A percentile compares a stretch with the other conserved stretches of the same genome.
phyloP scores from a whole-genome alignment of 2,329 filamentous ascomycete species.

The Monosporascus sp. region DNA sequence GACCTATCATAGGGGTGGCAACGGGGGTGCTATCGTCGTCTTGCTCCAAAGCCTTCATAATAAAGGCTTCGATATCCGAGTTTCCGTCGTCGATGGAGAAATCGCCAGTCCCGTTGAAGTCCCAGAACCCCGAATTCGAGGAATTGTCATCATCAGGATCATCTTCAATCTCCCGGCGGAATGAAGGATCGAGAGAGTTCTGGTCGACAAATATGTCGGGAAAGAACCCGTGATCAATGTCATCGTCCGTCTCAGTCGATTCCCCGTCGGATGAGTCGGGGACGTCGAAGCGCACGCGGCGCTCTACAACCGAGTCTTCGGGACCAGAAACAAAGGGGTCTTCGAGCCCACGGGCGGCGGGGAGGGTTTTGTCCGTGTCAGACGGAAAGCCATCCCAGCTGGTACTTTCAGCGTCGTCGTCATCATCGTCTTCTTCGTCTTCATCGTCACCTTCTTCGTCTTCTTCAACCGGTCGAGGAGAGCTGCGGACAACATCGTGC shows the following conservation, averaged over 20 bases:
- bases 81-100: slow-evolving; percentile 23
- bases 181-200: slow-evolving; percentile 63
- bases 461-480: slow-evolving; percentile 47
- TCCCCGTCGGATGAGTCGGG: slow-evolving; percentile 63
- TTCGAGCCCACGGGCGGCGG: slow-evolving; percentile 28
- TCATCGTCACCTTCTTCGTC: slow-evolving; percentile 34
- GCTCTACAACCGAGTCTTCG: slow-evolving; percentile 33
- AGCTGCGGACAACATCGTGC: slow-evolving; percentile 30
- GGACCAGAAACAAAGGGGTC: slow-evolving; percentile 26
- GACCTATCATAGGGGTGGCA: slow-evolving; percentile 34
- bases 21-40: slow-evolving; percentile 36
- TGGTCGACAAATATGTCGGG: slow-evolving; percentile 76
- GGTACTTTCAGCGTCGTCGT: slow-evolving; percentile 29
- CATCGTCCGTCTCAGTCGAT: slow-evolving; percentile 57
- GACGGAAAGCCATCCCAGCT: slow-evolving; percentile 53
- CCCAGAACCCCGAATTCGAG: slow-evolving; percentile 58
- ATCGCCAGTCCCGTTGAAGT: slow-evolving; percentile 45
- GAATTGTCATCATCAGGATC: slow-evolving; percentile 52
- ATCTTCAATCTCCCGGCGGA: slow-evolving; percentile 68
- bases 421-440: slow-evolving; percentile 33
- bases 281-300: slow-evolving; percentile 70
- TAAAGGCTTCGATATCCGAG: slow-evolving; percentile 37
- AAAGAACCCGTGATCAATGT: slow-evolving; percentile 57
- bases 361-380: slow-evolving; percentile 34
- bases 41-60: slow-evolving; percentile 26